Evolutionary conservation across 2,329 filamentous ascomycete genomes (phyloP).

Genomic region (Aschersonia sp.): DNA sequence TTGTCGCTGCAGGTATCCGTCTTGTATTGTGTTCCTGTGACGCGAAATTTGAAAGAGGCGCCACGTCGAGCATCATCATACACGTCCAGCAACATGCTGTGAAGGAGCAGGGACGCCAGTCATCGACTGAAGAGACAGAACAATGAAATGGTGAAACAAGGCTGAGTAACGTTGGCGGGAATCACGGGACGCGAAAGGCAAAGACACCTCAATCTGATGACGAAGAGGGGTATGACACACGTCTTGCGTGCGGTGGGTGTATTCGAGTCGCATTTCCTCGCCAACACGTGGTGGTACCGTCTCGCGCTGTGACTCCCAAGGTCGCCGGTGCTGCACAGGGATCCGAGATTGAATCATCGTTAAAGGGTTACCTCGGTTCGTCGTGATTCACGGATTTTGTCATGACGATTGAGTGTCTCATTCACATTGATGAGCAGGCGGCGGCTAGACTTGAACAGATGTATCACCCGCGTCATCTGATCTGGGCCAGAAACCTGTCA

Average conservation of each 20-base stretch:
- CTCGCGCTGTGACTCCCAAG: neutral
- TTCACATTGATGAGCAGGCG: too few relatives aligned
- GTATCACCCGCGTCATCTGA: too few relatives aligned
- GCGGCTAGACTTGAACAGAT: too few relatives aligned
- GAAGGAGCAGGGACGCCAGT: neutral
- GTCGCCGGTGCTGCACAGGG: neutral
- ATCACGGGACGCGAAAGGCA: neutral
- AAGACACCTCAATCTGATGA: too few relatives aligned
- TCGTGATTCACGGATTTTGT: neutral
- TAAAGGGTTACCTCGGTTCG: neutral
- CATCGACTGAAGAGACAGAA: constrained; percentile 5
- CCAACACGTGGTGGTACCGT: neutral
- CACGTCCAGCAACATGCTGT: neutral
- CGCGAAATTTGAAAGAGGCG: neutral
- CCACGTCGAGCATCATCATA: neutral
- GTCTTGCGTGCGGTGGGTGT: too few relatives aligned
- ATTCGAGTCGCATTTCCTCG: too few relatives aligned
- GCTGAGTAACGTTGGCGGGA: neutral
- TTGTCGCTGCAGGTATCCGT: too few relatives aligned
- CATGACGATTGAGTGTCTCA: neutral
- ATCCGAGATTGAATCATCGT: too few relatives aligned
- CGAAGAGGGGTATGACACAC: too few relatives aligned
- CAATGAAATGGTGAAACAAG: neutral
- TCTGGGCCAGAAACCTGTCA: too few relatives aligned
- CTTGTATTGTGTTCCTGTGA: too few relatives aligned